Evolutionary conservation across 768 basidiomycete species (phyloP), one percentile per base, ranked within the genome.

Genomic region (Boletus huronensis): DNA sequence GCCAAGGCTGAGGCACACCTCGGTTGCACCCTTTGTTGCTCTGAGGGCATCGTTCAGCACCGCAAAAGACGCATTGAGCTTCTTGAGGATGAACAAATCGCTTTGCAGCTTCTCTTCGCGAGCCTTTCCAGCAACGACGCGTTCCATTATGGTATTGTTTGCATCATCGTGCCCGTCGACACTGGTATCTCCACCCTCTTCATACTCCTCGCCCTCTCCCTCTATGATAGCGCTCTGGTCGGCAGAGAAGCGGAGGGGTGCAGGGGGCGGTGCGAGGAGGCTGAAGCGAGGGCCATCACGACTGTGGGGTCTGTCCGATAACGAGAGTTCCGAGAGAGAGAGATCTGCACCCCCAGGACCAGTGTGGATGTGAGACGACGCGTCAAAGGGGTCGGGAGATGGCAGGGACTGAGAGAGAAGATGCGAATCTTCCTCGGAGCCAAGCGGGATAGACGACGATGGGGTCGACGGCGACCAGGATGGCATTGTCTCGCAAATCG

Each of bases 31-130:
- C 58, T 81, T 81, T 3, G 84, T 79, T 50, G 81, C 81, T 31
- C 75, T 74, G 53, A 92, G 69, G 9, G 87, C 85, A 26, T 88
- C 84, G 55, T 84, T 85, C 63, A 87, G 87, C 43, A 77, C 61
- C 14, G 84, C 79, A 58, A 92, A 86, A 5, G 86, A 78, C 13
- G 82, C 70, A 62, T 92, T 92, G 17, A 92, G 69, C 66, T 88
- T 88, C 66, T 75, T 83, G 60, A 92, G 73, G 54, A 88, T 77
- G 64, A 87, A 83, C 13, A 89, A 65, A 69, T 92, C 90, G 61
- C 80, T 82, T 58, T 85, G 84, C 32, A 92, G 72, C 66, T 85
- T 88, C 53, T 90, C 90, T 63, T 91, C 87, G 42, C 83, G 76
- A 46, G 74, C 62, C 56, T 70, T 75, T 35, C 70, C 67, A 3